Evolutionary conservation across 441 rosid genomes (phyloP).

Genomic region (Corymbia citriodora): DNA sequence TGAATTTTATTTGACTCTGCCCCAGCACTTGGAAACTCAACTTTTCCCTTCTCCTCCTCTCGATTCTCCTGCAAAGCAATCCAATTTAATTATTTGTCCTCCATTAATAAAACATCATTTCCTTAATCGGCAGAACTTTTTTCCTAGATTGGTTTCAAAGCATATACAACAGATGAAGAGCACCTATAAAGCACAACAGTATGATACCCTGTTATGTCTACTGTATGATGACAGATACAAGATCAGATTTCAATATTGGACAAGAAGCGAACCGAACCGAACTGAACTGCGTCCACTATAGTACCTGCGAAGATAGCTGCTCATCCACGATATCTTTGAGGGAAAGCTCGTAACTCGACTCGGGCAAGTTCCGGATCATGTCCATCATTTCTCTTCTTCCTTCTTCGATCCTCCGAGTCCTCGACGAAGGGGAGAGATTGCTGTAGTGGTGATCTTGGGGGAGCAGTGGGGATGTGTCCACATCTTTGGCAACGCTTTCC

Average conservation of each 20-base stretch:
- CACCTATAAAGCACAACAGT: not conserved
- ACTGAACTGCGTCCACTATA: not conserved
- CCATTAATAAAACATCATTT: not conserved
- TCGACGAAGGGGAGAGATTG: not conserved
- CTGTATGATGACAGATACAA: not conserved
- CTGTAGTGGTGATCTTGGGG: conserved; percentile 6
- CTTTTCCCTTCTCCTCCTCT: not conserved
- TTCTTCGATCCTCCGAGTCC: not conserved
- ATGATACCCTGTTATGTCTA: not conserved
- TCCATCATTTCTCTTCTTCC: conserved; percentile 10
- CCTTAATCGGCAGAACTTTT: not conserved
- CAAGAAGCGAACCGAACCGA: not conserved
- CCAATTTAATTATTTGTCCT: not conserved
- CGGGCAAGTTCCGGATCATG: conserved; percentile 2
- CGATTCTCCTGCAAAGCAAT: not conserved
- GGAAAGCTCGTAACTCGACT: conserved; percentile 5
- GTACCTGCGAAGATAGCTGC: not conserved
- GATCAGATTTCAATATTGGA: not conserved
- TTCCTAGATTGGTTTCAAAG: not conserved
- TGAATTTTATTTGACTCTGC: not conserved
- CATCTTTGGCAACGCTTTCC: not conserved
- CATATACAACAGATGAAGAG: not conserved
- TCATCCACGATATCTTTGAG: conserved; percentile 5
- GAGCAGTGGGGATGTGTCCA: conserved; percentile 2
- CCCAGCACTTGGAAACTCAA: not conserved